phyloP scores from a whole-genome alignment of 495 filamentous ascomycete genomes.

The Delitschia confertaspora region DNA sequence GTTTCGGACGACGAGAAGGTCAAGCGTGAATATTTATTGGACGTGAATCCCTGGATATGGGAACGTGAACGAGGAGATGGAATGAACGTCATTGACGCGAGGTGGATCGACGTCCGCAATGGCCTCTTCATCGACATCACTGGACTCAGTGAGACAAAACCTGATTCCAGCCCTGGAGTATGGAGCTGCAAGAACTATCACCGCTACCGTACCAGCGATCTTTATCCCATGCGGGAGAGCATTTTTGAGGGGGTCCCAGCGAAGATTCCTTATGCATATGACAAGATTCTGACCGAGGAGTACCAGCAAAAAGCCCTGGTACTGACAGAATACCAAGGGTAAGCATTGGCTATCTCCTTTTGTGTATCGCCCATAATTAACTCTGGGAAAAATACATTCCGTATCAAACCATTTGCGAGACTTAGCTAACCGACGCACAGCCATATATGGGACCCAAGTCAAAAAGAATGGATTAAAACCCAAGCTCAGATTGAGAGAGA shows the following conservation, averaged over 20 bases:
- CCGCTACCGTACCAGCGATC: constrained; percentile 46
- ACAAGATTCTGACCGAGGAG: constrained; percentile 51
- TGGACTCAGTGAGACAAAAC: constrained; percentile 61
- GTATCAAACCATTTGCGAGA: no score
- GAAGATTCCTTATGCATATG: constrained; percentile 55
- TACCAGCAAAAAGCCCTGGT: constrained; percentile 48
- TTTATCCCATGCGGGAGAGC: constrained; percentile 48
- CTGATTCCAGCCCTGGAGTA: constrained; percentile 48
- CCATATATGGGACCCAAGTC: constrained; percentile 33
- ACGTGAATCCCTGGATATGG: constrained; percentile 63
- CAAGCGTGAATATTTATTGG: constrained; percentile 57
- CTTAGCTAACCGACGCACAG: constrained; percentile 30
- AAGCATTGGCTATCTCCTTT: constrained; percentile 29
- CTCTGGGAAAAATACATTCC: not conserved
- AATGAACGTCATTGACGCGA: constrained; percentile 73
- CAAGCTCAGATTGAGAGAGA: constrained; percentile 27
- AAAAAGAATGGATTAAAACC: constrained; percentile 44
- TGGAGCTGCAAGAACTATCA: constrained; percentile 81
- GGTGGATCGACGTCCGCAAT: constrained; percentile 70
- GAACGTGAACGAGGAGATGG: constrained; percentile 55
- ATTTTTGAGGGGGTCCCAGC: constrained; percentile 53
- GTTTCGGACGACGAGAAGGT: constrained; percentile 20
- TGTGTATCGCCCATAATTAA: not conserved
- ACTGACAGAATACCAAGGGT: constrained; percentile 46
- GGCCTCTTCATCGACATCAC: constrained; percentile 86